A percentile compares a stretch with the other conserved stretches of the same genome.
These are phyloP conservation scores for Mercurialis annua DNA, from an alignment of 345 rosid species.

Conservation along the genomic window DNA sequence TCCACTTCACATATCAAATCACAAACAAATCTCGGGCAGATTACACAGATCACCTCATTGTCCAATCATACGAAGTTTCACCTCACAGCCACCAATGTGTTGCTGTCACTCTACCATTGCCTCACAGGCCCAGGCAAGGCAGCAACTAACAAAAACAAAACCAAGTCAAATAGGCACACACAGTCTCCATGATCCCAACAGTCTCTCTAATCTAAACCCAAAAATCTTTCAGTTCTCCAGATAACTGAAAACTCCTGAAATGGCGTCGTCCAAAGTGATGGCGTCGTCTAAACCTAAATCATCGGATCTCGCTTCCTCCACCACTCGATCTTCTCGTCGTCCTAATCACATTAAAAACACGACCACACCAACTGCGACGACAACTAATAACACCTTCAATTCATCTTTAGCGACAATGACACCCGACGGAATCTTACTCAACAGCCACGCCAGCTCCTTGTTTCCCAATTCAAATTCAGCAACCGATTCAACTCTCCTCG, in stretches of 20 bases:
- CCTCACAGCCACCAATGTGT: neutral
- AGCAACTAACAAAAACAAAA: too few species aligned
- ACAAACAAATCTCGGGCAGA: neutral
- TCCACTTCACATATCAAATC: neutral
- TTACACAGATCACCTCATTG: too few species aligned
- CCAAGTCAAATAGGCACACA: neutral
- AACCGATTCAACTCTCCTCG: slow-evolving; percentile 45
- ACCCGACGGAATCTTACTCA: slow-evolving; percentile 41
- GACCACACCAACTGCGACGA: too few species aligned
- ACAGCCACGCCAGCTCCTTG: slow-evolving; percentile 3
- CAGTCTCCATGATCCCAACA: slow-evolving; percentile 41
- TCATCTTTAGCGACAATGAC: slow-evolving; percentile 35
- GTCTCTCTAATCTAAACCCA: neutral
- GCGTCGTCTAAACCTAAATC: slow-evolving; percentile 56
- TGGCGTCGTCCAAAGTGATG: slow-evolving; percentile 70
- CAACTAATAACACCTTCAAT: slow-evolving; percentile 5
- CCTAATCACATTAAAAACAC: slow-evolving; percentile 22
- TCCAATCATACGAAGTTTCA: neutral
- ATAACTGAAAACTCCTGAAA: slow-evolving; percentile 27
- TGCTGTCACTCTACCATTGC: neutral
- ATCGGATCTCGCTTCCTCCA: slow-evolving; percentile 44
- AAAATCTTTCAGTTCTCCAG: neutral
- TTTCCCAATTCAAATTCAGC: slow-evolving; percentile 23
- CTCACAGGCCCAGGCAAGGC: neutral
- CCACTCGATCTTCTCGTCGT: slow-evolving; percentile 40